Conservation (phyloP, 805 yeast genomes). For the Wickerhamomyces hampshirensis region DNA sequence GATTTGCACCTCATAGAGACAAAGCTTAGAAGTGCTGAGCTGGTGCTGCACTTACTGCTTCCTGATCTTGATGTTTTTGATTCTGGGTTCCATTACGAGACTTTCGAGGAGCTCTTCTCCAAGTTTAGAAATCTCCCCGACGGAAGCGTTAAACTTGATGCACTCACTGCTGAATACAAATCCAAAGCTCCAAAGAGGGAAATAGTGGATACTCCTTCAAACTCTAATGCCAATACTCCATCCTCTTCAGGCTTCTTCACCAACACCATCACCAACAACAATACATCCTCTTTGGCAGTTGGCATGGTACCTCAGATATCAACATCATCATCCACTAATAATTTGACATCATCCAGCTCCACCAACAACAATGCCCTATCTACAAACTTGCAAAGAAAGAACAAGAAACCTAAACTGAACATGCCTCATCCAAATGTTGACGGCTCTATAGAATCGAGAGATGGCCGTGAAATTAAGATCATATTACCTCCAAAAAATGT, state of each 20-base stretch:
- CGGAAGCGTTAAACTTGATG: constrained; percentile 5
- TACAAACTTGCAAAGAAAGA: too few relatives aligned
- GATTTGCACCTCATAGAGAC: constrained; percentile 31
- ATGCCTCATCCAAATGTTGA: constrained; percentile 30
- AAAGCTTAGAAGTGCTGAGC: constrained; percentile 31
- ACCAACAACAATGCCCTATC: not conserved
- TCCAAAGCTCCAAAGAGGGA: constrained; percentile 4
- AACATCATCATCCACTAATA: constrained; percentile 1
- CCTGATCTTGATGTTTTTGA: constrained; percentile 36
- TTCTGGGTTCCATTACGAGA: constrained; percentile 25
- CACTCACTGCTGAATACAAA: constrained; percentile 10
- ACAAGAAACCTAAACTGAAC: constrained; percentile 15
- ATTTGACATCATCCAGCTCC: too few relatives aligned
- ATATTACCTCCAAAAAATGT: constrained; percentile 71
- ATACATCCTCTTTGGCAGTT: not conserved
- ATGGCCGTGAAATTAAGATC: constrained; percentile 48
- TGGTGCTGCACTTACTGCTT: constrained; percentile 29
- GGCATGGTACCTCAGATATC: not conserved
- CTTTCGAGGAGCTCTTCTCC: constrained; percentile 17
- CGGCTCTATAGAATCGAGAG: constrained; percentile 34
- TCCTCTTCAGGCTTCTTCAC: not conserved
- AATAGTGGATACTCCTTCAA: constrained; percentile 1
- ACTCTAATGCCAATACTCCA: constrained; percentile 8
- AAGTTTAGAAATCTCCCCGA: constrained; percentile 1
- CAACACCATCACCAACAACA: not conserved